Evolutionary conservation across 768 basidiomycete species (phyloP), one percentile per base, ranked within the genome.

Genomic region (Pulveroboletus sp.): DNA sequence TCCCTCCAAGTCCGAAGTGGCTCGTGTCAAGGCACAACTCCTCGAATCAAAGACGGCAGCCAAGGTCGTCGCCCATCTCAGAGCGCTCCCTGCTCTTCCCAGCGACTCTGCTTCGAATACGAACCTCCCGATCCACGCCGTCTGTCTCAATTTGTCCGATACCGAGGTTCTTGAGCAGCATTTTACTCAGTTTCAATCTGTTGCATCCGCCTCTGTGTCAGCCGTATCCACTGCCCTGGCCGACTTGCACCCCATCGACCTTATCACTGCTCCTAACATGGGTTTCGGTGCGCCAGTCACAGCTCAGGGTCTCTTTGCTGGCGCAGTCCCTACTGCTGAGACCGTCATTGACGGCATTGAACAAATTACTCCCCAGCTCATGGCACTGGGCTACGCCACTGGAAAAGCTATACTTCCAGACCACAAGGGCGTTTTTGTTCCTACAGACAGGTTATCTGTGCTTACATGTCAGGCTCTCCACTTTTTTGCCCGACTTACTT

Each of bases 311-410:
- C 61, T 90, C 14, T 71, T 92, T 24, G 79, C 85, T 13, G 90
- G 90, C 6, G 79, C 88, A 4, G 65, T 92, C 12, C 90, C 90
- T 5, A 89, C 84, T 2, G 77, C 89, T 5, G 80, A 81, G 66
- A 81, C 87, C 0, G 76, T 92, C 24, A 65, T 87, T 17, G 72
- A 79, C 5, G 90, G 90, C 6, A 69, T 89, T 7, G 72, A 79
- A 52, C 75, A 84, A 61, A 77, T 91, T 37, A 90, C 88, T 0
- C 87, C 88, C 0, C 78, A 89, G 57, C 73, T 92, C 31, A 78
- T 92, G 81, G 80, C 84, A 0, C 65, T 92, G 21, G 87, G 89
- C 11, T 90, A 79, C 63, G 86, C 88, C 6, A 85, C 85, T 5
- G 86, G 89, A 19, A 75, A 72, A 56, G 73, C 77, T 2, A 64